Evolutionary conservation across 2,329 filamentous ascomycete species (phyloP), one percentile per base, ranked within the genome.

Genomic region (Fusarium protoensiforme): DNA sequence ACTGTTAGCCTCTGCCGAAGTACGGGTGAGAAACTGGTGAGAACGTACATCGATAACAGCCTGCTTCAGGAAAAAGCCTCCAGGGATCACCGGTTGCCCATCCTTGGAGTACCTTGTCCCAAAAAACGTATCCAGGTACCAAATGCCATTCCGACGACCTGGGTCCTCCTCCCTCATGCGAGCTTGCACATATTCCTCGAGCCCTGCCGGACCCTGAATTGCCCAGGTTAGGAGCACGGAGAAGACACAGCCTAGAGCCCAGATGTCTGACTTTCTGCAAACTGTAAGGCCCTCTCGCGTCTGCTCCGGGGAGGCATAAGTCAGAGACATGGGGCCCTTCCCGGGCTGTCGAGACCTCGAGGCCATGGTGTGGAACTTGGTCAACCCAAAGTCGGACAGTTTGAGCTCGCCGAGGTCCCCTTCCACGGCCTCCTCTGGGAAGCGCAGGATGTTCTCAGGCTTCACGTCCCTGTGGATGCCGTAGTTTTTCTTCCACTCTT

Each of bases 221-320:
- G 46, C 20, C 67, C 65, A 69, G 0, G 67, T 70, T 10, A 70
- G 7, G 2, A 61, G 3, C 6, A 69, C 20, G 0, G 48, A 41
- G 9, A 69, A 69, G 4, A 70, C 20, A 1, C 67, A 69, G 0
- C 67, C 67, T 1, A 69, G 8, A 0, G 68, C 68, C 68, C 68
- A 70, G 1, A 61, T 16, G 5, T 70, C 68, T 0, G 64, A 20
- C 1, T 24, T 61, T 2, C 43, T 41, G 0, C 61, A 70, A 1
- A 69, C 56, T 0, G 1, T 2, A 2, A 31, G 6, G 0, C 22
- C 6, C 0, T 36, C 29, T 3, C 0, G 3, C 1, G 38, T 57
- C 1, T 70, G 61, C 0, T 70, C 66, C 0, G 68, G 68, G 0
- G 66, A 33, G 0, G 46, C 53, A 2, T 61, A 69, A 0, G 61